Base-by-base conservation (phyloP, 2,329 filamentous ascomycete genomes). In the Sarocladium kiliense region DNA sequence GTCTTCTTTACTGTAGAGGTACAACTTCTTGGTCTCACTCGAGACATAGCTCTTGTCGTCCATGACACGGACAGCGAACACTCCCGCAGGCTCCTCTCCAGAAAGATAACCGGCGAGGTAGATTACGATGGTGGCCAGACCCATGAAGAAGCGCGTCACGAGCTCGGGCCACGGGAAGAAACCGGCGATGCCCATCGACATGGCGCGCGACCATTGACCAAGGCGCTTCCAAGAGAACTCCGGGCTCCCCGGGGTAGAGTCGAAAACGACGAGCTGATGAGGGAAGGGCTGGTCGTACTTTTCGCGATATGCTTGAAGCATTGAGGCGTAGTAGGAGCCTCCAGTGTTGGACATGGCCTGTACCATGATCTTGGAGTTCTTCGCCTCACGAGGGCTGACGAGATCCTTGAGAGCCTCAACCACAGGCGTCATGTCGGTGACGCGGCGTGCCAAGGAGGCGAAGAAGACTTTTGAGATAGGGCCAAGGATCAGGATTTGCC, bases 271-370 rank as follows among this genome's bases (percentile, higher is more conserved):
- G 7, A 82, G 68, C 23, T 71, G 64, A 57, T 81, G 77, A 2
- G 78, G 78, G 58, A 82, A 65, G 19, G 68, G 58, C 27, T 66
- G 58, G 18, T 65, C 67, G 62, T 72, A 65, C 3, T 62, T 66
- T 18, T 74, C 62, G 3, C 65, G 65, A 63, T 77, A 81, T 0
- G 73, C 76, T 58, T 79, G 71, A 12, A 81, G 62, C 0, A 76
- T 74, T 1, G 78, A 73, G 0, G 76, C 77, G 50, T 74, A 72
- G 68, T 77, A 79, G 56, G 80, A 79, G 16, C 74, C 78, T 14
- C 81, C 81, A 0, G 80, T 82, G 64, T 82, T 84, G 58, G 80
- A 84, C 74, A 84, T 81, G 59, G 70, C 68, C 55, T 84, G 80
- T 1, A 79, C 63, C 18, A 83, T 66, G 12, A 84, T 66, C 65